These are phyloP conservation scores for Phytophthora pseudosyringae DNA, from an alignment of 352 stramenopile genomes.

Conservation along the genomic window DNA sequence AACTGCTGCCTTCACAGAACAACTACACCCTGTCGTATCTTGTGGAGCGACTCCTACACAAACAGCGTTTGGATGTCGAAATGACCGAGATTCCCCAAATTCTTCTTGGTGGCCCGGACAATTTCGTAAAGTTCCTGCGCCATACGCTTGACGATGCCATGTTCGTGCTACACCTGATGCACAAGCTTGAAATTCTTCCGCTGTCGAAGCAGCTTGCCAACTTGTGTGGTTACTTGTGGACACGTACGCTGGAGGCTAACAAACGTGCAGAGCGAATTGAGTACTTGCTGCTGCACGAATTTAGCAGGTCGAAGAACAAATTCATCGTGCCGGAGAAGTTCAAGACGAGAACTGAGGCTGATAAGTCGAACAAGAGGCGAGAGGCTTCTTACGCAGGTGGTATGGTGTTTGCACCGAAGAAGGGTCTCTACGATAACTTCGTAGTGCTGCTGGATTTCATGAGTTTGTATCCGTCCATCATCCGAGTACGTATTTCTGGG, in stretches of 20 bases:
- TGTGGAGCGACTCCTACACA: slow-evolving; percentile 90
- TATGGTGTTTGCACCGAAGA: slow-evolving; percentile 99
- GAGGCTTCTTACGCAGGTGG: slow-evolving; percentile 98
- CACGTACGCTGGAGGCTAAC: slow-evolving; percentile 94
- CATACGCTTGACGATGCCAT: slow-evolving; percentile 97
- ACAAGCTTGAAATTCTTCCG: slow-evolving; percentile 98
- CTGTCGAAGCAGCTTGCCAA: slow-evolving; percentile 99
- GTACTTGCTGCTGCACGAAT: slow-evolving; percentile 99
- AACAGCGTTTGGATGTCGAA: slow-evolving; percentile 92
- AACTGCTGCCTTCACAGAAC: slow-evolving; percentile 97
- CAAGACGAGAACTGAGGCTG: slow-evolving; percentile 69
- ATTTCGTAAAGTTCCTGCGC: slow-evolving; percentile 94
- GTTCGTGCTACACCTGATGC: slow-evolving; percentile 97
- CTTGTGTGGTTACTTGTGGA: slow-evolving; percentile 99
- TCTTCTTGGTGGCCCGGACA: slow-evolving; percentile 84
- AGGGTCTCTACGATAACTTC: slow-evolving; percentile 99
- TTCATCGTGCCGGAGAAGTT: slow-evolving; percentile 98
- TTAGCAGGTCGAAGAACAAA: slow-evolving; percentile 94
- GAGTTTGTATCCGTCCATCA: slow-evolving; percentile 99
- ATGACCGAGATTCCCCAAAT: slow-evolving; percentile 96
- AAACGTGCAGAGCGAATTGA: slow-evolving; percentile 99
- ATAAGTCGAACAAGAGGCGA: slow-evolving; percentile 63
- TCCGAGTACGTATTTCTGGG: slow-evolving; percentile 66
- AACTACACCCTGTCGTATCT: slow-evolving; percentile 98
- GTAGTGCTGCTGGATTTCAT: slow-evolving; percentile 99